These are phyloP conservation scores for Acacia crassicarpa DNA, from an alignment of 306 rosid species.

Conservation along the genomic window DNA sequence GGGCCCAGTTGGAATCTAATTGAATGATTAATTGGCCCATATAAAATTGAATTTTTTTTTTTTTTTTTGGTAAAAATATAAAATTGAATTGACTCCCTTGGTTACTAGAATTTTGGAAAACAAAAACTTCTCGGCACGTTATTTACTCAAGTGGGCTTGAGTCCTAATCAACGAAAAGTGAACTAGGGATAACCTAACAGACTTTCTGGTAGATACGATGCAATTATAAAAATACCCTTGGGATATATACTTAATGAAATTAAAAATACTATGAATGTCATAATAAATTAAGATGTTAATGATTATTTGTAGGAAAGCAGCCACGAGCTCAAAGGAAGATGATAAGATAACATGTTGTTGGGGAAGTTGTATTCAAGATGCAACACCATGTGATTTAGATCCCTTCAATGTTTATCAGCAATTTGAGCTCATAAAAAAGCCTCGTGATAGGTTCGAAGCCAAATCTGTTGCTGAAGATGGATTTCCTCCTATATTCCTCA, in stretches of 20 bases:
- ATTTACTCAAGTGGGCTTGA: no score
- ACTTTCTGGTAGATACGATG: no score
- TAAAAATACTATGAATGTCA: background rate
- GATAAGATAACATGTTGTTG: background rate
- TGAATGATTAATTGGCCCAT: background rate
- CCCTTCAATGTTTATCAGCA: background rate
- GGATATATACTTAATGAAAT: no score
- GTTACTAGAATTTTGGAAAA: no score
- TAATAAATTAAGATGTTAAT: background rate
- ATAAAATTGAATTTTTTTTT: no score
- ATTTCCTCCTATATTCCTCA: constrained; percentile 37
- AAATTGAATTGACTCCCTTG: no score
- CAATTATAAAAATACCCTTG: no score
- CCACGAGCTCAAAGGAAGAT: background rate
- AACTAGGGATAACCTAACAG: no score
- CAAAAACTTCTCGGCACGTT: no score
- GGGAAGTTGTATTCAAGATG: background rate
- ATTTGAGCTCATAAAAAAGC: background rate
- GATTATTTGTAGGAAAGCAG: constrained; percentile 2
- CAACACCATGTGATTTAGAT: background rate
- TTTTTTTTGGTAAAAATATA: no score
- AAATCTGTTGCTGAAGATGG: constrained; percentile 38
- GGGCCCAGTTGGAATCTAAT: background rate
- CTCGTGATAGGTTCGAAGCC: constrained; percentile 31
- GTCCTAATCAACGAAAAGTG: no score